Base-by-base conservation (phyloP, 352 stramenopile species). In the Elongisporangium undulatum region DNA sequence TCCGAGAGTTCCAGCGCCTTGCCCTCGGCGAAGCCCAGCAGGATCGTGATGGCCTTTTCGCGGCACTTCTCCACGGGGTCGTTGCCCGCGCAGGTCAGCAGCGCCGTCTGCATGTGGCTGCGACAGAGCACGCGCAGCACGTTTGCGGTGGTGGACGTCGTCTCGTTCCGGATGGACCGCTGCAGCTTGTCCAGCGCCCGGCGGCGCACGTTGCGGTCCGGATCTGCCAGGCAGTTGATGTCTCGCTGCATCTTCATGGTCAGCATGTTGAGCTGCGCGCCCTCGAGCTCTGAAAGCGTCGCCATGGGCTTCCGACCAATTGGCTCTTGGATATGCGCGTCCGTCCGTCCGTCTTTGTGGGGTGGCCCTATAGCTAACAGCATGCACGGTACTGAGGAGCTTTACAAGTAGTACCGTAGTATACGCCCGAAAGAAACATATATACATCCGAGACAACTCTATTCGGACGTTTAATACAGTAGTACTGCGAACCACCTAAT, bases 201-300 rank as follows among this genome's bases (percentile, higher is more conserved):
- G 15, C 85, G 85, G 12, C 83, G 83, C 51, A 92, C 75, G 17
- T 64, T 75, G 54, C 85, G 85, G 51, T 93, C 80, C 3, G 85
- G 69, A 52, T 93, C 85, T 16, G 65, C 41, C 24, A 95, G 61
- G 53, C 85, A 95, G 64, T 95, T 95, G 53, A 95, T 63, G 59
- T 95, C 85, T 39, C 79, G 83, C 69, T 93, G 82, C 50, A 95
- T 79, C 66, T 89, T 87, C 80, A 93, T 93, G 20, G 74, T 52
- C 55, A 91, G 67, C 72, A 78, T 77, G 38, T 69, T 72, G 70
- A 79, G 84, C 65, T 75, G 58, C 55, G 65, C 64, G 58, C 83
- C 76, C 24, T 90, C 72, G 24, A 82, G 77, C 17, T 62, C 20
- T 58, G 66, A 77, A 45, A 45, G 34, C 67, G 88, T 74, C 64